Percentiles rank a stretch among this genome's conserved stretches.
Evolutionary conservation across 805 yeast genomes (phyloP).

Genomic region (Hanseniaspora vineae): DNA sequence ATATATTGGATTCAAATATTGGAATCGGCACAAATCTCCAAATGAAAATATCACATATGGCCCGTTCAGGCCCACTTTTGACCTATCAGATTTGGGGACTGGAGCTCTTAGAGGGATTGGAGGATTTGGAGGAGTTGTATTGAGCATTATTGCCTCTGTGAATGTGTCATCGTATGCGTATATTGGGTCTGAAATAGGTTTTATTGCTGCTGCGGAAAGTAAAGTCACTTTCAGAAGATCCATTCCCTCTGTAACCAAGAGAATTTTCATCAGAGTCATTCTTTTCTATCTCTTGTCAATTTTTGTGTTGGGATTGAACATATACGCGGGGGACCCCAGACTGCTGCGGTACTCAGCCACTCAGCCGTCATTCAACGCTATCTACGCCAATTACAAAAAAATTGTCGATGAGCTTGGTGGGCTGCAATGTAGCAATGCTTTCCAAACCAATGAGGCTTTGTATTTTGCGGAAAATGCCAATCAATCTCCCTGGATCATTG

Average conservation of each 20-base stretch:
- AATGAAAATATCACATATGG: conserved; percentile 41
- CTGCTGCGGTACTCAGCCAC: too few relatives aligned
- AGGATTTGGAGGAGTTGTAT: conserved; percentile 44
- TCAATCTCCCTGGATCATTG: too few relatives aligned
- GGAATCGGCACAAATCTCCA: conserved; percentile 36
- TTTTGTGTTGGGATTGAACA: conserved; percentile 52
- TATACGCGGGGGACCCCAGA: conserved; percentile 12
- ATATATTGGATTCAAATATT: conserved; percentile 48
- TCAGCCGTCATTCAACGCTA: too few relatives aligned
- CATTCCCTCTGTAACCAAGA: conserved; percentile 56
- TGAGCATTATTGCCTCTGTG: conserved; percentile 48
- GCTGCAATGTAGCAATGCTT: too few relatives aligned
- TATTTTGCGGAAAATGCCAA: too few relatives aligned
- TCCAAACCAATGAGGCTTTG: too few relatives aligned
- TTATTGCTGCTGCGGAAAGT: conserved; percentile 63
- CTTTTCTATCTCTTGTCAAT: conserved; percentile 53
- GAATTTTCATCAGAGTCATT: conserved; percentile 59
- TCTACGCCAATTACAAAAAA: too few relatives aligned
- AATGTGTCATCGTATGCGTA: conserved; percentile 57
- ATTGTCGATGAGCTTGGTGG: too few relatives aligned
- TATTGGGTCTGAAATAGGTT: conserved; percentile 67
- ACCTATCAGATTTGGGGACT: conserved; percentile 42
- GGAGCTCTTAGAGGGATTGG: conserved; percentile 42
- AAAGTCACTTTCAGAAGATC: conserved; percentile 66
- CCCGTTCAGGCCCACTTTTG: conserved; percentile 57